Evolutionary conservation across 2,329 filamentous ascomycete species (phyloP), one percentile per base, ranked within the genome.

Genomic region (Sarocladium kiliense): DNA sequence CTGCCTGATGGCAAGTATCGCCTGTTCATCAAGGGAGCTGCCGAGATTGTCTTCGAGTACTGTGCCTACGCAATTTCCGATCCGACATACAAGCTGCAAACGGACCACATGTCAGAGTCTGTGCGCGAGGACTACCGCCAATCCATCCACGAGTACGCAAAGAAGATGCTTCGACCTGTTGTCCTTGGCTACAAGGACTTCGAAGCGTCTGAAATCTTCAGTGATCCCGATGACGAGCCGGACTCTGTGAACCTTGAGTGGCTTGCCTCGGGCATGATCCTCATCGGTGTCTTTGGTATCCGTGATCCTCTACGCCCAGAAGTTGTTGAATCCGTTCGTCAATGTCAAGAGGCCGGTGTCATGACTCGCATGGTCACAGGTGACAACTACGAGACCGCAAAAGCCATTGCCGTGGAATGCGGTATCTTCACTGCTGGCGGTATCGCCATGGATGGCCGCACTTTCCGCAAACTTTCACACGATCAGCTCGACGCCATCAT

Each of bases 131-230:
- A 70, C 23, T 68, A 39, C 30, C 50, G 50, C 9, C 11, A 19
- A 10, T 53, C 80, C 41, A 85, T 86, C 59, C 75, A 78, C 41
- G 71, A 73, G 4, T 86, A 85, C 61, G 83, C 83, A 14, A 75
- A 74, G 19, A 73, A 80, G 30, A 89, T 87, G 16, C 78, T 93
- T 11, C 84, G 89, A 47, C 91, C 88, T 0, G 91, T 93, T 54
- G 88, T 82, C 18, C 77, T 92, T 59, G 78, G 88, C 4, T 91
- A 89, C 68, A 80, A 82, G 45, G 89, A 93, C 59, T 91, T 89
- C 57, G 78, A 84, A 26, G 76, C 74, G 56, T 88, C 77, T 18
- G 54, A 39, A 77, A 82, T 26, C 85, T 53, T 53, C 50, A 16
- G 19, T 34, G 36, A 39, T 19, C 50, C 50, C 10, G 50, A 53